Evolutionary conservation across 495 filamentous ascomycete genomes (phyloP).

Genomic region (Penicillium chermesinum): DNA sequence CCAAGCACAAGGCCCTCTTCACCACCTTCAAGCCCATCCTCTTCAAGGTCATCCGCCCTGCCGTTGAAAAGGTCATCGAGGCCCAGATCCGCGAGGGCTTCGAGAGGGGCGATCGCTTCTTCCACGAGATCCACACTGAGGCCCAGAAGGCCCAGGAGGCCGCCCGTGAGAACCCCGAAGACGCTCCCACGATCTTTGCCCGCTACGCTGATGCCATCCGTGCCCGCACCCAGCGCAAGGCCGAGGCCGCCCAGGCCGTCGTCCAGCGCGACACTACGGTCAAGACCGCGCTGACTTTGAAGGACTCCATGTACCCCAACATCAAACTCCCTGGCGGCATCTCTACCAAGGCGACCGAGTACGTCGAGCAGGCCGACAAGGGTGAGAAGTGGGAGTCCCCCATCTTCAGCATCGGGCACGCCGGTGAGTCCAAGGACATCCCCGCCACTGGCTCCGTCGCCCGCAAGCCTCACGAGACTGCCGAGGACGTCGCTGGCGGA

Average conservation of each 20-base stretch:
- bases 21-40: slow-evolving; percentile 81
- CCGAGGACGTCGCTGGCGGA: slow-evolving; percentile 11
- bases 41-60: slow-evolving; percentile 76
- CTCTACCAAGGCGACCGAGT: slow-evolving; percentile 91
- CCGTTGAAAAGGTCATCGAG: slow-evolving; percentile 79
- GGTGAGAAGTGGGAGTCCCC: slow-evolving; percentile 94
- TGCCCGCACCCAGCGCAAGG: slow-evolving; percentile 64
- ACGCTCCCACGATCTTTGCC: slow-evolving; percentile 78
- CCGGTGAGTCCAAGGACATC: slow-evolving; percentile 64
- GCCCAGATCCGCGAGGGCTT: slow-evolving; percentile 79
- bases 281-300: slow-evolving; percentile 72
- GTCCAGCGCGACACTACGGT: slow-evolving; percentile 64
- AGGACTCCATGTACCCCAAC: slow-evolving; percentile 86
- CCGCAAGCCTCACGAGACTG: slow-evolving; percentile 58
- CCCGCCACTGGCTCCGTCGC: slow-evolving; percentile 57
- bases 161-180: slow-evolving; percentile 64
- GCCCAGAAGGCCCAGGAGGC: slow-evolving; percentile 66
- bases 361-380: slow-evolving; percentile 78
- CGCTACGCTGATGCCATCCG: slow-evolving; percentile 76
- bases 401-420: slow-evolving; percentile 84
- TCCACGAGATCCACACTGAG: slow-evolving; percentile 74
- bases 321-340: slow-evolving; percentile 87
- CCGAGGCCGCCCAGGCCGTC: slow-evolving; percentile 60
- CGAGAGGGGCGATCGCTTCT: slow-evolving; percentile 60
- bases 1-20: slow-evolving; percentile 90